Base-by-base conservation (phyloP, 306 rosid genomes). In the Cyamopsis tetragonoloba region DNA sequence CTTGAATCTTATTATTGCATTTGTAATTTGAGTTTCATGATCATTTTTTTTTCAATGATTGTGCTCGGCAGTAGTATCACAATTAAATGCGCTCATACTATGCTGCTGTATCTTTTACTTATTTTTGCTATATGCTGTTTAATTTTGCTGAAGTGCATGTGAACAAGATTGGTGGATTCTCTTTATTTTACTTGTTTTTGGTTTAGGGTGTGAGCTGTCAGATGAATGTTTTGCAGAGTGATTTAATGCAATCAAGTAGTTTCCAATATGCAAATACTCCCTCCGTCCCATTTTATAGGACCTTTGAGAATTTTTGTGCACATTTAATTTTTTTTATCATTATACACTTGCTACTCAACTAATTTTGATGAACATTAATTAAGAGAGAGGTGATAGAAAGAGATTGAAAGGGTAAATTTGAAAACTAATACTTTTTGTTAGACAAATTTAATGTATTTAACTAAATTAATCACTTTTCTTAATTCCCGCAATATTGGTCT, bases 1-100 rank as follows among this genome's bases (percentile, higher is more conserved):
- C 37, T 46, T 74, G 12, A 74, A 31, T 55, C 8, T 7, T 84
- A 77, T 59, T 71, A 35, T 75, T 58, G 26, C 76, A 19, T 20
- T 51, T 77, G 43, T 17, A 2, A 35, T 50, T 62, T 75, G 27
- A 23, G 26, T 38, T 53, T 46, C 18, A 32, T 61, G 44, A 28
- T 49, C 6, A 1, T 11, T 31, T 9, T 47, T 4, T 19, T 13
- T 6, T 15, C 46, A 10, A 24, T 32, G 61, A 22, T 62, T 43
- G 32, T 60, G 30, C 13, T 31, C 8, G 14, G 8, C 17, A 56
- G 43, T 56, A 39, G 46, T 39, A 12, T 44, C 10, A 14, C 50
- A 19, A 4, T 48, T 20, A 19, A n/a, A 13, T 61, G 47, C 4
- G 10, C 38, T 44, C 4, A 15, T 46, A 11, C 19, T 39, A 27